These are phyloP conservation scores for Gardenia jasminoides DNA, from an alignment of 257 asterid genomes.

Conservation along the genomic window DNA sequence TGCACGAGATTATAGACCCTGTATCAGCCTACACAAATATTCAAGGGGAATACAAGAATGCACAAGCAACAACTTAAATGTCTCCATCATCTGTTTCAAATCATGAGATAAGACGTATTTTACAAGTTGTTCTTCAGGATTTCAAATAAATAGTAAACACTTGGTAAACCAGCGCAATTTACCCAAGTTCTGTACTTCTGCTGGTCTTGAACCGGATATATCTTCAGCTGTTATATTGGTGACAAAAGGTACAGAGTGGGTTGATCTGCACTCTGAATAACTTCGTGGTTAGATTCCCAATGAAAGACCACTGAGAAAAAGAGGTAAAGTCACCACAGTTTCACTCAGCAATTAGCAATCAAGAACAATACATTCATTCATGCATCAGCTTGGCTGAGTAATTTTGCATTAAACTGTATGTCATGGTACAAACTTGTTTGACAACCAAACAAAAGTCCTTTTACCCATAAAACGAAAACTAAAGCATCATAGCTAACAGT, in stretches of 20 bases:
- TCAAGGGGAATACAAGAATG: background rate
- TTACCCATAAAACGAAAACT: background rate
- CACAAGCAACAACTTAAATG: background rate
- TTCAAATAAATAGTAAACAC: too few species aligned
- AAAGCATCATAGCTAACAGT: background rate
- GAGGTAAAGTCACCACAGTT: background rate
- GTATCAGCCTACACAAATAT: background rate
- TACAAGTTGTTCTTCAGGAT: background rate
- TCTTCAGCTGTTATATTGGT: slow-evolving; percentile 64
- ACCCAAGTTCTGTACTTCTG: slow-evolving; percentile 92
- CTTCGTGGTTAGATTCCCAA: background rate
- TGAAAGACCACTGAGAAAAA: background rate
- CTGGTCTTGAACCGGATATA: slow-evolving; percentile 79
- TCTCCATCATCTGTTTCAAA: background rate
- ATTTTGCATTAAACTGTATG: background rate
- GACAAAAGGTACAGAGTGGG: slow-evolving; percentile 66
- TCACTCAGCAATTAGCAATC: background rate
- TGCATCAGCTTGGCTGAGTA: slow-evolving; percentile 1
- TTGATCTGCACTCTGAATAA: slow-evolving; percentile 40
- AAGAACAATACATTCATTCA: background rate
- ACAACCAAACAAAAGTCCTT: background rate
- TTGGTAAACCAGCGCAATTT: slow-evolving; percentile 18
- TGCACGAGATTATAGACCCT: background rate
- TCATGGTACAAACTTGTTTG: background rate
- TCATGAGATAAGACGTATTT: background rate